Evolutionary conservation across 495 filamentous ascomycete species (phyloP).

Genomic region (Trichodelitschia bisporula): DNA sequence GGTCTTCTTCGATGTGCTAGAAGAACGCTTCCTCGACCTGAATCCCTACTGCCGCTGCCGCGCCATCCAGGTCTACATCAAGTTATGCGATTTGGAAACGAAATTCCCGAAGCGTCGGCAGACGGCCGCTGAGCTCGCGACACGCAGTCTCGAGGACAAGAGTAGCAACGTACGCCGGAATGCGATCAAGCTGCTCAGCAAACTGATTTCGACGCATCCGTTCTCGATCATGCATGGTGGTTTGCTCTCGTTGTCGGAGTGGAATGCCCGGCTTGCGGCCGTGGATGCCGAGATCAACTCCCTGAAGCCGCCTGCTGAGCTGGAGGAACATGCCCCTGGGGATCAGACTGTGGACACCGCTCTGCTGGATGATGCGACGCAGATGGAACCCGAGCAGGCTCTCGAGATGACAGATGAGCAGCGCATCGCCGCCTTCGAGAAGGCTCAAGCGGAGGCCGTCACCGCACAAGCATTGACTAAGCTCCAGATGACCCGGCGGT

Average conservation of each 20-base stretch:
- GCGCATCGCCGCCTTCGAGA: conserved; percentile 29
- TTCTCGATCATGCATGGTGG: conserved; percentile 84
- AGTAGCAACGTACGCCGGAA: conserved; percentile 92
- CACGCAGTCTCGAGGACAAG: conserved; percentile 82
- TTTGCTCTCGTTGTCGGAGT: conserved; percentile 59
- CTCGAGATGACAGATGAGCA: conserved; percentile 39
- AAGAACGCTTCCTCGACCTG: conserved; percentile 87
- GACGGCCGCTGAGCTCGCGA: conserved; percentile 59
- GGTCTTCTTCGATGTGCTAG: conserved; percentile 86
- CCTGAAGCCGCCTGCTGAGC: conserved; percentile 58
- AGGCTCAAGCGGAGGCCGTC: conserved; percentile 46
- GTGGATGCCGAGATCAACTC: conserved; percentile 63
- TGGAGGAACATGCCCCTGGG: conserved; percentile 32
- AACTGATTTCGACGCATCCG: conserved; percentile 75
- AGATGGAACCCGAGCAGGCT: conserved; percentile 37
- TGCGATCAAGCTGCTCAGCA: conserved; percentile 74
- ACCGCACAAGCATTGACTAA: conserved; percentile 62
- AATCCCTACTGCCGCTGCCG: conserved; percentile 91
- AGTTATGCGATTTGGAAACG: conserved; percentile 72
- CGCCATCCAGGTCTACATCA: conserved; percentile 79
- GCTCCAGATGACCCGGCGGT: conserved; percentile 66
- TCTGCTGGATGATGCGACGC: conserved; percentile 77
- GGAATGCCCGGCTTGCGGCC: conserved; percentile 51
- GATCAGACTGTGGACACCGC: conserved; percentile 40
- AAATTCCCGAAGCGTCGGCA: conserved; percentile 89